Evolutionary conservation across 2,329 filamentous ascomycete genomes (phyloP), one percentile per base, ranked within the genome.

Genomic region (Thelonectria blattea): DNA sequence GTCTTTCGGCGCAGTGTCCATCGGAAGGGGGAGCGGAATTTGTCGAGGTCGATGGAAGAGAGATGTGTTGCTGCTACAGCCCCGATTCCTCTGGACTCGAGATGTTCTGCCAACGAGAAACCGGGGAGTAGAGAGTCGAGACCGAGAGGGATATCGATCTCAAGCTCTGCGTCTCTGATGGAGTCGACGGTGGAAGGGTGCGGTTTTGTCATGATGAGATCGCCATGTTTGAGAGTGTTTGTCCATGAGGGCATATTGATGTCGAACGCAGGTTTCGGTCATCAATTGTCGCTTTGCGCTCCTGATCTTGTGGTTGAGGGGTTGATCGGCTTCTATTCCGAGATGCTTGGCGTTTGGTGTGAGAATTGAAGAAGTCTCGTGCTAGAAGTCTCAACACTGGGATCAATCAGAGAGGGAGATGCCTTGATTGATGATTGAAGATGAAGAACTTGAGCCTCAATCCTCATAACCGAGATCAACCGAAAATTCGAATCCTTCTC

Each of bases 1-100:
- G 47, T 51, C 43, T 74, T 74, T 42, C 61, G 61, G 6, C 32
- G 39, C 18, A 18, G 5, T 10, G 70, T 22, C 65, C 64, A 69
- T 4, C 47, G 51, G 10, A 62, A 68, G 0, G 66, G 66, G 0
- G 60, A 56, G 2, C 22, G 37, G 1, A 56, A 64, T 11, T 20
- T 48, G 3, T 37, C 6, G 1, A 14, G 15, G 2, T 55, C 41
- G 4, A 5, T 11, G 1, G 27, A 10, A 2, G 32, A 18, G 7
- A 10, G 3, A 3, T n/a, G n/a, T 5, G 45, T 24, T 1, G 4
- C 41, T 1, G 56, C 34, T 2, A 22, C 14, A 6, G 30, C 14
- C 15, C 42, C 8, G 1, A 61, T 20, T 1, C 20, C n/a, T 5
- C n/a, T 30, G 1, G 56, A 56, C 1, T 24, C 27, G 11, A 68